Conservation (phyloP, 495 filamentous ascomycete species). For the Penicillium robsamsonii region DNA sequence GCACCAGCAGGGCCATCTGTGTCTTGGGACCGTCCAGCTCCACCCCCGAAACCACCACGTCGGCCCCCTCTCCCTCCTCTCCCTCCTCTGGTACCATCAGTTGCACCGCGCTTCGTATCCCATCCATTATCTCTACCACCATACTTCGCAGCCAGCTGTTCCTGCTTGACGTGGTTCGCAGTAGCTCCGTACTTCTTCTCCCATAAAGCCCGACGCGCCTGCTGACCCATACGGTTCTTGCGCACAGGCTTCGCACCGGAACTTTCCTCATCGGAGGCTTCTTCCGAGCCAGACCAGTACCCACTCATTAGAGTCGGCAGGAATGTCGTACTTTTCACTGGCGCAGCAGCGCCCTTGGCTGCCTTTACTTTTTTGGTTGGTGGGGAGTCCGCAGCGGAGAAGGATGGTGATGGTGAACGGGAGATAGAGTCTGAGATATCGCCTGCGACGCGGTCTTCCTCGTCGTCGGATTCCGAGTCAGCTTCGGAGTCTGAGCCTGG, state of each 20-base stretch:
- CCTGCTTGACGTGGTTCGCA: constrained; percentile 67
- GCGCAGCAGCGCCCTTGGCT: constrained; percentile 30
- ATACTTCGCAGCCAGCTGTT: constrained; percentile 27
- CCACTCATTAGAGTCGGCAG: constrained; percentile 80
- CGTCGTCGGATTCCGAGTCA: constrained; percentile 43
- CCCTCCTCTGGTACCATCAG: constrained; percentile 24
- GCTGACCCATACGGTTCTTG: constrained; percentile 89
- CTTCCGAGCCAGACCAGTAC: constrained; percentile 89
- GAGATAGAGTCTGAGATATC: constrained; percentile 35
- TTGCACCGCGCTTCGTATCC: constrained; percentile 48
- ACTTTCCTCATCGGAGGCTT: constrained; percentile 41
- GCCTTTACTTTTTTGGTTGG: constrained; percentile 47
- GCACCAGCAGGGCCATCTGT: constrained; percentile 12
- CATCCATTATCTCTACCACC: constrained; percentile 45
- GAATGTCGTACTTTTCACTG: constrained; percentile 67
- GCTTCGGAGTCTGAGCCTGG: constrained; percentile 50
- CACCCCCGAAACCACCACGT: constrained; percentile 15
- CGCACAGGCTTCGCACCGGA: constrained; percentile 39
- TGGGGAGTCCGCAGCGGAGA: constrained; percentile 31
- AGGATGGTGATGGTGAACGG: constrained; percentile 38
- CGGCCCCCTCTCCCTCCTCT: constrained; percentile 6
- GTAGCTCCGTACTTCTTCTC: constrained; percentile 84
- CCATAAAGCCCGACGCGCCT: constrained; percentile 78
- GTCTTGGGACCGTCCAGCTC: constrained; percentile 5
- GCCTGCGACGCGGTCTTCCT: constrained; percentile 17